Evolutionary conservation across 352 stramenopile species (phyloP), one percentile per base, ranked within the genome.

Genomic region (Pythium dissimile): DNA sequence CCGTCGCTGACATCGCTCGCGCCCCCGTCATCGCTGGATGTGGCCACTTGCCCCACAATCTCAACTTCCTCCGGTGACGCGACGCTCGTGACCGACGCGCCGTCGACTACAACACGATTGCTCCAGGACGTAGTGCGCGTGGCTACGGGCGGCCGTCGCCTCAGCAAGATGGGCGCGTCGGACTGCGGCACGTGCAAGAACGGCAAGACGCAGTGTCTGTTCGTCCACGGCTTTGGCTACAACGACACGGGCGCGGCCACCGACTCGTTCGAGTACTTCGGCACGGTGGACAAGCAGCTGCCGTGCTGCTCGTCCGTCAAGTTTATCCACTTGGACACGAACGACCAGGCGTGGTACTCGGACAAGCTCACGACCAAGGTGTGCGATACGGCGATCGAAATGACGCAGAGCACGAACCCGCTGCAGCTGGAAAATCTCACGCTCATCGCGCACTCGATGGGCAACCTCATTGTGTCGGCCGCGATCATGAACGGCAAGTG

Each of bases 361-460:
- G 32, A 34, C 34, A 27, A 37, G 26, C 42, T 76, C 20, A 51
- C 66, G n/a, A 39, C 45, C 5, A 44, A 75, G 24, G 48, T 79
- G 12, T 79, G 71, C 50, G 35, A 66, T 30, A 67, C 64, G 8
- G 71, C 71, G 9, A 26, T 65, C 15, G 42, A 35, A 5, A 49
- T 75, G 31, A 60, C 54, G n/a, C 27, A 44, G 11, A 62, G 28
- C 35, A 51, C 0, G 18, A 32, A 32, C 34, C 28, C 35, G 18
- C 39, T 66, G 11, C 24, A 52, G 8, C 58, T 75, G 18, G 48
- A 73, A 38, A 53, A 71, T 42, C 53, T 75, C 18, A 54, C 64
- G 18, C 15, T 79, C 24, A 50, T 79, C n/a, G 65, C 58, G 26
- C 67, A 79, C 48, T 79, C 71, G 44, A 79, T 72, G 54, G 71